Evolutionary conservation across 2,329 filamentous ascomycete genomes (phyloP), one percentile per base, ranked within the genome.

Genomic region (Paraconiothyrium sp.): DNA sequence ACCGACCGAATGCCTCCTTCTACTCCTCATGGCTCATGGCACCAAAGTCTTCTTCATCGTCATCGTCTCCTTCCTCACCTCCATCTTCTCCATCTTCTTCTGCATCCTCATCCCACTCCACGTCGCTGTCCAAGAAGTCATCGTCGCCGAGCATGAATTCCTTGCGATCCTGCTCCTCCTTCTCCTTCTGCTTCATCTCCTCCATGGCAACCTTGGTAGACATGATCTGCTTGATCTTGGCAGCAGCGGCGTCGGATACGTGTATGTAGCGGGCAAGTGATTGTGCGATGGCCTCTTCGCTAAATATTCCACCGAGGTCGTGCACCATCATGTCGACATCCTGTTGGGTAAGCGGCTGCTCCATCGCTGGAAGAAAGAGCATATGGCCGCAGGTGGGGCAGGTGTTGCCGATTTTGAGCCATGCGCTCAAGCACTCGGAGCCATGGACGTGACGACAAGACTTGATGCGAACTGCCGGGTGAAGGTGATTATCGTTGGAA

Each of bases 351-450:
- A 70, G 54, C 2, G 35, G 24, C 1, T 64, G n/a, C 0, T 65
- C 54, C 9, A 11, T 22, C 8, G 35, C 46, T 4, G 51, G 24
- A 13, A 69, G 57, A 44, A 68, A 71, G 7, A 72, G 61, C 8
- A 64, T 52, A 52, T 62, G 63, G 4, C 57, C 62, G 61, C 70
- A 72, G 20, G 49, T 63, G 10, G 68, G 68, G n/a, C 69, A 72
- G 2, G 63, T 59, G 54, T 67, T 61, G 16, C 70, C 59, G 3
- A 60, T 54, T 1, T 66, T 60, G 13, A 72, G 63, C 69, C 69
- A 72, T 3, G 60, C 60, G 16, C 30, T 10, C 4, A 71, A 61
- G 60, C 69, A 72, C 7, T 66, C 61, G 35, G 57, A 11, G 34
- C 70, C 69, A 16, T 71, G 34, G 20, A 69, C 30, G 52, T 72